Evolutionary conservation across 352 stramenopile genomes (phyloP), one percentile per base, ranked within the genome.

Genomic region (Phytopythium kandeliae): DNA sequence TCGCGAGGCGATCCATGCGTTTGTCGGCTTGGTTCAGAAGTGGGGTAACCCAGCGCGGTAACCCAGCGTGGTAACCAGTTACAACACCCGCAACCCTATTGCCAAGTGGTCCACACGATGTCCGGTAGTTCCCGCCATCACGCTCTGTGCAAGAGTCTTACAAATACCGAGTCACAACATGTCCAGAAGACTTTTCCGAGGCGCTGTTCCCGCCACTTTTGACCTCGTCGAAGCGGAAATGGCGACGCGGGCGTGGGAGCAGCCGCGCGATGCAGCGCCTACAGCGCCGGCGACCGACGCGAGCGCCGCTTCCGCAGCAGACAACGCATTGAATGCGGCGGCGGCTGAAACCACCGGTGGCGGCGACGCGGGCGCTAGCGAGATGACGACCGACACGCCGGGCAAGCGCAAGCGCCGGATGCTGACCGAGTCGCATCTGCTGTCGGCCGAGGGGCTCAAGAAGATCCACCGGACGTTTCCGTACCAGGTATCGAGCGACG

Each of bases 391-490:
- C 30, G 43, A 49, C 24, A 49, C 43, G 43, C 31, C 53, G 4
- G 46, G 62, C 34, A 77, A 78, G 54, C 63, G 58, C 24, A 80
- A 75, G 46, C 73, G 79, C 15, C 79, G 82, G 19, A 49, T 82
- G 36, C 52, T 92, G 34, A 71, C 60, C n/a, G 82, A 92, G 48
- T 76, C 67, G 50, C 69, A 87, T 21, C 51, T 92, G 51, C 59
- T 89, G 28, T 84, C 72, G 1, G 58, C 62, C 21, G 67, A 88
- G 46, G 82, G 82, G 0, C 68, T 92, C 26, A 71, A 76, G 54
- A 85, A 86, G 60, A 68, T 92, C 44, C 75, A 86, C 34, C 59
- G 66, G 25, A 87, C 68, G 30, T 92, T 92, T 44, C 73, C 82
- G 22, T 86, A 80, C 48, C 78, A 88, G 57, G 68, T 86, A 12